Evolutionary conservation across 2,329 filamentous ascomycete genomes (phyloP), one percentile per base, ranked within the genome.

Genomic region (Pseudogymnoascus sp.): DNA sequence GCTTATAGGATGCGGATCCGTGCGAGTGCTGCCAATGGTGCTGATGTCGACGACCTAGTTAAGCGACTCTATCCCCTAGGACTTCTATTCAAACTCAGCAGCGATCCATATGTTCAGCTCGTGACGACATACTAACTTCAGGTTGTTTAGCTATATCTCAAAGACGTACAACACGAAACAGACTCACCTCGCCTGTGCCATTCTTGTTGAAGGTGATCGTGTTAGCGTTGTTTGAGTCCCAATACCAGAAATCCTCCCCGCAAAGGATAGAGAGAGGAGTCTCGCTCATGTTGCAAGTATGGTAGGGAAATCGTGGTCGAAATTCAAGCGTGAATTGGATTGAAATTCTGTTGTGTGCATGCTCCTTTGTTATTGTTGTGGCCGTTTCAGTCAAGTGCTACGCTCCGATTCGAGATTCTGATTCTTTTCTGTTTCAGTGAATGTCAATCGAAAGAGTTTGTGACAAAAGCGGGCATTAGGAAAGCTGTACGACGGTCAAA

Each of bases 21-120:
- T 38, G 22, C 45, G 22, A 28, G 45, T 55, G 22, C 45, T 22
- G 11, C 22, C 19, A 16, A 30, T 28, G 19, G 45, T 55, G 22
- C 45, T 52, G 45, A 52, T 25, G 9, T 25, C 22, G 22, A 49
- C 41, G 41, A 49, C 41, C n/a, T 49, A n/a, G 41, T 22, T n/a
- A n/a, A 49, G 41, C 41, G 41, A 49, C 41, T 49, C 41, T n/a
- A 33, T 33, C 30, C 6, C 2, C 30, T 23, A 7, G 14, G 22
- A 28, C 45, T 55, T 55, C 22, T 22, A 55, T 55, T 55, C 22
- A 25, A 55, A 55, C 22, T 55, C 45, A 22, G 45, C 45, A 55
- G 45, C 45, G 45, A 55, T 55, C 45, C 45, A 55, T 28, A 55
- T 55, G 45, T 55, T 55, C 11, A 55, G 45, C n/a, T 55, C 45